Evolutionary conservation across 208 protist genomes (phyloP).

Genomic region (Trypanosoma brucei): DNA sequence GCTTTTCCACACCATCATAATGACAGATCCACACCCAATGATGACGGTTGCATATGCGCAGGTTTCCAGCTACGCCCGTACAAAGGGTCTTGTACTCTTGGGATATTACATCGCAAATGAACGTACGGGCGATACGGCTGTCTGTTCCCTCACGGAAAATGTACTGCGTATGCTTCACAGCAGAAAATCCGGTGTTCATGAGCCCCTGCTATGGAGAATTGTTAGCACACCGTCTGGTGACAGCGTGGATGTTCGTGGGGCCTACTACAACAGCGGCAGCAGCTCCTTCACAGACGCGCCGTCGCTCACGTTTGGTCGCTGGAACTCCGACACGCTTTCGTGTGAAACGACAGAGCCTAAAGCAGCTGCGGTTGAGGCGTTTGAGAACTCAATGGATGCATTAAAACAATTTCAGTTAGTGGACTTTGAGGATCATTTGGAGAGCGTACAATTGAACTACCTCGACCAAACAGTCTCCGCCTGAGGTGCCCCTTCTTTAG

Average conservation of each 20-base stretch:
- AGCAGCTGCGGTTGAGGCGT: conserved; percentile 45
- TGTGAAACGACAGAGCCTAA: conserved; percentile 32
- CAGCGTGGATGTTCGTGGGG: conserved; percentile 20
- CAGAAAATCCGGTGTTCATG: conserved; percentile 27
- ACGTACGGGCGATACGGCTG: conserved; percentile 42
- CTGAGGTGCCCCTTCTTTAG: conserved; percentile 14
- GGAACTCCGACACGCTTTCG: conserved; percentile 74
- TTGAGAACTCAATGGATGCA: conserved; percentile 66
- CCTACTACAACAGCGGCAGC: conserved; percentile 14
- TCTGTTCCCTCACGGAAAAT: conserved; percentile 34
- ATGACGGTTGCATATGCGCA: conserved; percentile 76
- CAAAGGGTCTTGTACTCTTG: conserved; percentile 59
- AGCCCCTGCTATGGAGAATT: conserved; percentile 38
- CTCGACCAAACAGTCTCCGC: conserved; percentile 56
- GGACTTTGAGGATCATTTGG: conserved; percentile 86
- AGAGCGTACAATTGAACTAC: conserved; percentile 74
- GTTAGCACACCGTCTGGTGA: conserved; percentile 20
- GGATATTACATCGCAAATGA: conserved; percentile 85
- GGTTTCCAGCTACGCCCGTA: conserved; percentile 56
- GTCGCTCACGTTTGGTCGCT: conserved; percentile 53
- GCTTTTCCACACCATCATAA: conserved; percentile 73
- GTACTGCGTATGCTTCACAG: conserved; percentile 22
- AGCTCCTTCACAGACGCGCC: conserved; percentile 14
- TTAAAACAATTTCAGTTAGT: conserved; percentile 71
- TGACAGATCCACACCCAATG: conserved; percentile 80